Conservation (phyloP, 495 filamentous ascomycete genomes). For the Tuber melanosporum region DNA sequence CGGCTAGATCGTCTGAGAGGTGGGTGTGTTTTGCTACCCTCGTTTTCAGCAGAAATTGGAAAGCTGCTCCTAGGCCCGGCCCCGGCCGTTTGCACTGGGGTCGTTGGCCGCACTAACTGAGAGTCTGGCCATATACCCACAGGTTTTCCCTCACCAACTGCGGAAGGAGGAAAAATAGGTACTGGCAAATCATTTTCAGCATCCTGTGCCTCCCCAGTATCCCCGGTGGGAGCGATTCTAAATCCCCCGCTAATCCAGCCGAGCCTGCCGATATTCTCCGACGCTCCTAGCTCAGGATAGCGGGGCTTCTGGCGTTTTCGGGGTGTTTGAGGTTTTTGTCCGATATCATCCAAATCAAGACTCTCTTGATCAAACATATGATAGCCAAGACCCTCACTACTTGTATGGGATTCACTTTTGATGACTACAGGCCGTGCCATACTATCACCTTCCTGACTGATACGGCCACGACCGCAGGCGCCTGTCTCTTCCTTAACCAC, state of each 20-base stretch:
- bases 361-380: conserved; percentile 49
- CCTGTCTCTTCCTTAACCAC: conserved; percentile 13
- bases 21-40: not conserved
- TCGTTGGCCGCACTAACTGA: conserved; percentile 3
- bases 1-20: not conserved
- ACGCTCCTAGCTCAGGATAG: not conserved
- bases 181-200: not conserved
- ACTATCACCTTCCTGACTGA: conserved; percentile 9
- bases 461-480: not conserved
- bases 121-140: conserved; percentile 1
- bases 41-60: not conserved
- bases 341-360: conserved; percentile 69
- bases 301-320: conserved; percentile 45
- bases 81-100: not conserved
- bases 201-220: conserved; percentile 12
- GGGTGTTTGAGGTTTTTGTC: conserved; percentile 57
- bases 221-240: conserved; percentile 11
- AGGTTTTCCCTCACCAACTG: not conserved
- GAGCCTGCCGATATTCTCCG: conserved; percentile 12
- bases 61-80: conserved; percentile 5
- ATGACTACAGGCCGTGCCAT: conserved; percentile 27
- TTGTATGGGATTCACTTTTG: conserved; percentile 33
- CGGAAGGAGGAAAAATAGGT: not conserved
- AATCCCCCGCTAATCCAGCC: conserved; percentile 31
- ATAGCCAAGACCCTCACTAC: conserved; percentile 33